Evolutionary conservation across 228 moss, liverwort and hornwort genomes (phyloP).

Genomic region (Sphagnum fallax): DNA sequence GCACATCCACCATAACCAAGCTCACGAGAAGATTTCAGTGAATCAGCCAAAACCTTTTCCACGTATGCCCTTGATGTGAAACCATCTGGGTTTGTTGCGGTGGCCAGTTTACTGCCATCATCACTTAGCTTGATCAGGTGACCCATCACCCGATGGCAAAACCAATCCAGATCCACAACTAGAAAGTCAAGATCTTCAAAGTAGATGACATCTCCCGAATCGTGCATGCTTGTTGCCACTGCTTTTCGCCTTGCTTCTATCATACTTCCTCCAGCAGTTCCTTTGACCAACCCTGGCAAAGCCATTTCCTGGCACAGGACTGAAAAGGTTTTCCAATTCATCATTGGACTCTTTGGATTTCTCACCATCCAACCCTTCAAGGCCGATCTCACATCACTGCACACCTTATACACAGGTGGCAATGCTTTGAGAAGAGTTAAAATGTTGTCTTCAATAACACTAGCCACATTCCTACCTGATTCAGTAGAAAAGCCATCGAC

Average conservation of each 20-base stretch:
- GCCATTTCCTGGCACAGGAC: background rate
- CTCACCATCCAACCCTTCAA: background rate
- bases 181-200: constrained; percentile 4
- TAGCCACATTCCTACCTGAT: background rate
- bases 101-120: background rate
- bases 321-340: background rate
- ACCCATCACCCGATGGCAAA: constrained; percentile 1
- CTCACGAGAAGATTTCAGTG: no score
- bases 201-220: constrained; percentile 4
- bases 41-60: background rate
- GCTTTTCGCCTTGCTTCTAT: background rate
- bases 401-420: background rate
- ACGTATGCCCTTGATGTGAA: background rate
- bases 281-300: background rate
- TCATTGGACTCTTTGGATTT: background rate
- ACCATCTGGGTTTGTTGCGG: background rate
- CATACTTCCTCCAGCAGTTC: background rate
- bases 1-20: background rate
- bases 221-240: background rate
- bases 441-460: background rate
- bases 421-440: background rate
- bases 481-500: background rate
- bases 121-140: background rate
- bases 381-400: background rate
- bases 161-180: constrained; percentile 4